A percentile compares a stretch with the other conserved stretches of the same genome.
These are phyloP conservation scores for Claviceps africana DNA, from an alignment of 2,329 filamentous ascomycete genomes.

Conservation along the genomic window DNA sequence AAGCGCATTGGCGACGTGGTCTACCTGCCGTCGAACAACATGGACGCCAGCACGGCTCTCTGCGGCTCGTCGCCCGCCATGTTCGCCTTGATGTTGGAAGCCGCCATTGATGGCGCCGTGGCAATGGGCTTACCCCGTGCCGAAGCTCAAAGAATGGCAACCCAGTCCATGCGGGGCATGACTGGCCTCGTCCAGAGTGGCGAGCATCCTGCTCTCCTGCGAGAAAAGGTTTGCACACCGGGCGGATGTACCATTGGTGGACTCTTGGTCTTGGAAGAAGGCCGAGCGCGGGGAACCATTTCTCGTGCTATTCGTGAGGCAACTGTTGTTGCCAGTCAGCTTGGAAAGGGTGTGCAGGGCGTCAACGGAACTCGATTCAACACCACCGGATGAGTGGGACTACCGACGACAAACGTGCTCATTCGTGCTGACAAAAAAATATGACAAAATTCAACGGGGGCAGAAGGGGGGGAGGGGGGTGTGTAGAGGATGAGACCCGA, in stretches of 20 bases:
- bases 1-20: constrained; percentile 57
- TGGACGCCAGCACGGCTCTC: constrained; percentile 62
- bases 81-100: constrained; percentile 62
- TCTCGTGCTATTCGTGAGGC: constrained; percentile 57
- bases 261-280: constrained; percentile 60
- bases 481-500: not conserved
- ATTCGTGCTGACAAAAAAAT: not conserved
- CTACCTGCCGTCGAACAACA: constrained; percentile 49
- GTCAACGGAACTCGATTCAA: constrained; percentile 22
- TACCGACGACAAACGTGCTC: not conserved
- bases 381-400: constrained; percentile 1
- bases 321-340: constrained; percentile 52
- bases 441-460: not conserved
- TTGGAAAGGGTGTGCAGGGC: constrained; percentile 28
- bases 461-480: too few relatives aligned
- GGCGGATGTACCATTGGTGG: constrained; percentile 69
- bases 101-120: constrained; percentile 61
- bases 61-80: constrained; percentile 66
- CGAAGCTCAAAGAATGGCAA: constrained; percentile 64
- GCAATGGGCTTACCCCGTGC: constrained; percentile 62
- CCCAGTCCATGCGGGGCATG: constrained; percentile 64
- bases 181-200: constrained; percentile 54
- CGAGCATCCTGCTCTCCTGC: constrained; percentile 60
- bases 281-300: constrained; percentile 51
- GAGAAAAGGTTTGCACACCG: constrained; percentile 64